Conservation (phyloP, 345 rosid species). For the Streptanthus diversifolius region DNA sequence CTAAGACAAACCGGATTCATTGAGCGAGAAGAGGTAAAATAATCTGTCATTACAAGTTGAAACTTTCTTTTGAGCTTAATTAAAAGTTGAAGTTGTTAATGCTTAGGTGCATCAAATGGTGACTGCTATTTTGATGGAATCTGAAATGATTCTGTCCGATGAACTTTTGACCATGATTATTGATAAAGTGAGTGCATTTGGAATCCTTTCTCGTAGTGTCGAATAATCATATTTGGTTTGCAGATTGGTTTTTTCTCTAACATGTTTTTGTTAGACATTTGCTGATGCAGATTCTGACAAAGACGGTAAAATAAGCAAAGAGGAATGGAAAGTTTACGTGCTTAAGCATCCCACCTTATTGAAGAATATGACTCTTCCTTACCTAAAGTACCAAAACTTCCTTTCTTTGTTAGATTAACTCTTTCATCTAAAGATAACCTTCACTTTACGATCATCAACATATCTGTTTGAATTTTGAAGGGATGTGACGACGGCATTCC, state of each 20-base stretch:
- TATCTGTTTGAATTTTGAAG: constrained; percentile 36
- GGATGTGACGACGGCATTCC: constrained; percentile 61
- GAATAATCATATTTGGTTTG: background rate
- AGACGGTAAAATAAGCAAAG: constrained; percentile 65
- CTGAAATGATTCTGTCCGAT: constrained; percentile 44
- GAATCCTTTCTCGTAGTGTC: background rate
- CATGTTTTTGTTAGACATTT: constrained; percentile 54
- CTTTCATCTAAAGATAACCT: background rate
- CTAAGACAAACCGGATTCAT: constrained; percentile 80
- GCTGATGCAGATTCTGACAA: constrained; percentile 60
- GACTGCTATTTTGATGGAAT: constrained; percentile 19
- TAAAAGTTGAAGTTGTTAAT: constrained; percentile 5
- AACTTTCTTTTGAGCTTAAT: background rate
- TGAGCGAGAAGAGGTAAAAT: constrained; percentile 76
- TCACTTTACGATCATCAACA: background rate
- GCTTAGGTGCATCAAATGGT: constrained; percentile 85
- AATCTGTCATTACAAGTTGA: background rate
- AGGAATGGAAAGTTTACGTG: constrained; percentile 64
- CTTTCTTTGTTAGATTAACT: background rate
- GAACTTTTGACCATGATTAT: constrained; percentile 65
- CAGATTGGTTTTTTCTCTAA: background rate
- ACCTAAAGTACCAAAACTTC: constrained; percentile 39
- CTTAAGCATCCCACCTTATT: constrained; percentile 53
- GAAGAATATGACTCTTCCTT: constrained; percentile 45
- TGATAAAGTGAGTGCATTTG: constrained; percentile 47